Conservation (phyloP, 2,329 filamentous ascomycete genomes). For the Cladosporium sp. region DNA sequence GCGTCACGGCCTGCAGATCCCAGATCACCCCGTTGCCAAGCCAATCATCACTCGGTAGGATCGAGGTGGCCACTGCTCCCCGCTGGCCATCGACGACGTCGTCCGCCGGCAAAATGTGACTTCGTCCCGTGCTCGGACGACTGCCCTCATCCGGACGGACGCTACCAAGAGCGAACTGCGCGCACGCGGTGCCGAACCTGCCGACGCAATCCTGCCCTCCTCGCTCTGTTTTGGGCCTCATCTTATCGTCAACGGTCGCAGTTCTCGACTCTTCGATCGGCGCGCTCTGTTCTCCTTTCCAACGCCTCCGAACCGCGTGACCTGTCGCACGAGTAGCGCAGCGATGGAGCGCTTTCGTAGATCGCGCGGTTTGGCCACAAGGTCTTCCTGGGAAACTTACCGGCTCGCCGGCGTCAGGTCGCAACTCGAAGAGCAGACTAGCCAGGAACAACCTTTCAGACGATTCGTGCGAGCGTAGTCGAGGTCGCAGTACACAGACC, state of each 20-base stretch:
- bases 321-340: neutral
- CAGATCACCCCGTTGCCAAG: constrained; percentile 11
- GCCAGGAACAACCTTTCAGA: neutral
- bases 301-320: neutral
- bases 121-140: neutral
- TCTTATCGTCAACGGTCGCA: neutral
- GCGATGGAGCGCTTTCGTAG: neutral
- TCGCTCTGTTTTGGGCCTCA: neutral
- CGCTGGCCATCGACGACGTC: constrained; percentile 1
- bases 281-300: neutral
- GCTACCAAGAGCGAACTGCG: neutral
- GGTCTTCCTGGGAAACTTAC: neutral
- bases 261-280: neutral
- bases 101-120: neutral
- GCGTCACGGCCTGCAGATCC: neutral
- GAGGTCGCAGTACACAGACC: neutral
- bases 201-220: neutral
- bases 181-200: neutral
- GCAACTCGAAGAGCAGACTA: neutral
- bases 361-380: neutral
- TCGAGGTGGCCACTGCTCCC: neutral
- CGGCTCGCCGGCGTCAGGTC: neutral
- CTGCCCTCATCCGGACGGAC: neutral
- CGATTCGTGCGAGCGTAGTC: neutral
- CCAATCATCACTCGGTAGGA: constrained; percentile 1